Base-by-base conservation (phyloP, 306 rosid genomes). In the Astragalus membranaceus region DNA sequence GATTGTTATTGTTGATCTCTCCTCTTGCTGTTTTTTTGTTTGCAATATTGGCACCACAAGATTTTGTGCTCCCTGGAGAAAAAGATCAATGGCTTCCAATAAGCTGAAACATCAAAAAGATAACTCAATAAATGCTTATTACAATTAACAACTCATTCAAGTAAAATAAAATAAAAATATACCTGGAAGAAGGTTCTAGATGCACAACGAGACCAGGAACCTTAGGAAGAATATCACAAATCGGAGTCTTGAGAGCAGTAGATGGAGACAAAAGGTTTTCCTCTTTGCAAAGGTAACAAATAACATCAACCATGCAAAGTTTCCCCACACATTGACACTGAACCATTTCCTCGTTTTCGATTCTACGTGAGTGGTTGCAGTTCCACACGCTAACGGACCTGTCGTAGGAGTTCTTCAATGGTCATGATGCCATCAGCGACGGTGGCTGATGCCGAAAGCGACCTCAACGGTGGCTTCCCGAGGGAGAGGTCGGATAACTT, bases 401-500 rank as follows among this genome's bases (percentile, higher is more conserved):
- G 10, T 91, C 97, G 20, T 74, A 86, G 46, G 96, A 87, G 86
- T 35, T 70, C 2, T 82, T 83, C 30, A 94, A 80, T 14, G 84
- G n/a, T 85, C 0, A 77, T 69, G 75, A 91, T 76, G 62, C 95
- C 97, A 63, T 91, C 91, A 10, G 85, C 92, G 58, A 91, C 72
- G 71, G 96, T 81, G 75, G 95, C 80, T 11, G 96, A 77, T 12
- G 72, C 43, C 10, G 86, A 60, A 4, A 94, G 85, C 13, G 87
- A 80, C 89, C 80, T 91, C 86, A 94, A 71, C 63, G 99, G 86
- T 50, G 96, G 99, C 87, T 94, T 94, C 73, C 95, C 99, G 13
- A 94, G 97, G 74, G 92, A 91, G 86, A 94, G 99, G 79, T 94
- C 99, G 13, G 97, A 94, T 73, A 94, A 82, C 80, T 88, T 95